A percentile compares a stretch with the other conserved stretches of the same genome.
Evolutionary conservation across 768 basidiomycete species (phyloP).

Genomic region (Leccinum olivaceopallidum): DNA sequence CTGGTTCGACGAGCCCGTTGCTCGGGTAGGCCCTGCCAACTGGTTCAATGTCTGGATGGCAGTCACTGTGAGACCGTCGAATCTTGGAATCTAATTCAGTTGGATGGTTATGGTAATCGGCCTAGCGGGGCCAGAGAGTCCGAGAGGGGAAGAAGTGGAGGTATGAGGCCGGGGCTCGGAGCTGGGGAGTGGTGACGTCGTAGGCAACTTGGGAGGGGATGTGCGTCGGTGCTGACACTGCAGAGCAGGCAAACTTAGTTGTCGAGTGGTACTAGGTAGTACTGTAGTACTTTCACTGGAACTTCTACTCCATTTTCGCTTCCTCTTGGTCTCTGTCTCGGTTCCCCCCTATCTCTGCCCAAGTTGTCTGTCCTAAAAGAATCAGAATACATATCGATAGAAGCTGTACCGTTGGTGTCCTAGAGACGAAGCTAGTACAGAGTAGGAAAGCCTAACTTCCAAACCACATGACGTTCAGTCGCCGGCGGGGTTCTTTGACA

Average conservation of each 20-base stretch:
- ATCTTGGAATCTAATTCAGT: not conserved
- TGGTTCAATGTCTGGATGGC: not conserved
- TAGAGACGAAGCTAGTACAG: constrained; percentile 10
- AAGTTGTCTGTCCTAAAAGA: not conserved
- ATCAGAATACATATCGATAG: not conserved
- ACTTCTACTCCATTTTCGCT: no score
- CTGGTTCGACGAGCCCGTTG: not conserved
- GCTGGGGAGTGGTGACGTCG: not conserved
- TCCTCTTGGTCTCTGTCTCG: not conserved
- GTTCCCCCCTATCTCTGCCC: not conserved
- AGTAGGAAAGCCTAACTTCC: constrained; percentile 4
- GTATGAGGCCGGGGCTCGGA: not conserved
- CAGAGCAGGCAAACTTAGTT: not conserved
- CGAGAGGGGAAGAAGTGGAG: not conserved
- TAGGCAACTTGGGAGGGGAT: not conserved
- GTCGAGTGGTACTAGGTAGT: not conserved
- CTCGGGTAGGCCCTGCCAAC: not conserved
- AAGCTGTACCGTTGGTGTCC: constrained; percentile 17
- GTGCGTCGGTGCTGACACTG: no score
- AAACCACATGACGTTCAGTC: not conserved
- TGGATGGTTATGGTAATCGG: not conserved
- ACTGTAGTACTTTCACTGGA: no score
- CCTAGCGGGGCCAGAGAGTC: not conserved
- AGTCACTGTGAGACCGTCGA: not conserved
- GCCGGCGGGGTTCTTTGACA: not conserved